Evolutionary conservation across 305 asterid species (phyloP), one percentile per base, ranked within the genome.

Genomic region (Fraxinus angustifolia): DNA sequence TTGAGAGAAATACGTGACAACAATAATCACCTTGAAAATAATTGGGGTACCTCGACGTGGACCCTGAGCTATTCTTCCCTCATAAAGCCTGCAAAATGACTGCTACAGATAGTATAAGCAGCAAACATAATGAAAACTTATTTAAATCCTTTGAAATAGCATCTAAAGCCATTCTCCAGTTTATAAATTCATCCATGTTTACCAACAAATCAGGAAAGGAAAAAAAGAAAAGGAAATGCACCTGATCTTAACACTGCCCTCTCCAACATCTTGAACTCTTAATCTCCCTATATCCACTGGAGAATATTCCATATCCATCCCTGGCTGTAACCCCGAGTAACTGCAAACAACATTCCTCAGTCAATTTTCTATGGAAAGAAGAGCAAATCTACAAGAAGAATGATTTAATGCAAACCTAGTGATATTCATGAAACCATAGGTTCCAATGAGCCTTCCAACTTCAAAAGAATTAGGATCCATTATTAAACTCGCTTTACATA

Each of bases 31-130:
- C 96, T 95, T 95, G 81, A 95, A 93, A 80, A 93, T 75, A 81
- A 95, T 92, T 4, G 97, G 82, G 87, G 96, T 90, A 79, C 97
- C 97, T 88, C 91, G 88, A 87, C 75, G 90, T 48, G 94, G 89
- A 81, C 99, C 99, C 86, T 91, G 97, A 72, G 89, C 88, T 84
- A 95, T 84, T 85, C 98, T 90, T 82, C 99, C 99, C 85, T 95
- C 96, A 84, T 92, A 95, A 90, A 95, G 97, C 89, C 99, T 95
- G 97, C 93, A 91, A 89, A 83, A 79, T 28, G 83, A 90, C 94
- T 90, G 93, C 80, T 86, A 79, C 77, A 77, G 74, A 83, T 75
- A 78, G 83, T 75, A 89, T 87, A 88, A 93, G 91, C 87, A 88
- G 89, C 81, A 85, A 70, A 82, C 84, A 34, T 23, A 79, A 75